Conservation (phyloP, 768 basidiomycete species). For the Steccherinum ochraceum region DNA sequence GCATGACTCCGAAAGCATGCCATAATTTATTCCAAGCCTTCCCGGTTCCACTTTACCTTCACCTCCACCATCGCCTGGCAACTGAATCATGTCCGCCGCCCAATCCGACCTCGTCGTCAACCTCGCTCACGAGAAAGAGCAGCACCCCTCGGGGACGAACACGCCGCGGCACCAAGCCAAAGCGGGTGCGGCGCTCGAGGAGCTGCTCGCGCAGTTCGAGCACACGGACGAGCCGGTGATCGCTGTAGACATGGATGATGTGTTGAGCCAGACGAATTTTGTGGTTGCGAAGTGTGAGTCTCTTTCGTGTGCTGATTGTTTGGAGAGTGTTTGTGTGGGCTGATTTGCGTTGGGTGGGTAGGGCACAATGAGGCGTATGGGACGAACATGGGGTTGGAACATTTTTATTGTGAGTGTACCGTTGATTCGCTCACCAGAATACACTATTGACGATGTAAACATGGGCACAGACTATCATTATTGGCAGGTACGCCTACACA, state of each 20-base stretch:
- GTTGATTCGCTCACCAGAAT: conserved; percentile 1
- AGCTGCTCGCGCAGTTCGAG: conserved; percentile 11
- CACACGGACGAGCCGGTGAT: conserved; percentile 33
- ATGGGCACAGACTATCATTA: conserved; percentile 55
- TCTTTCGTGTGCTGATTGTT: background rate
- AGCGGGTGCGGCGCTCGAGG: conserved; percentile 15
- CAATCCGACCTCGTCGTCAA: conserved; percentile 12
- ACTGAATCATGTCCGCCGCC: conserved; percentile 14
- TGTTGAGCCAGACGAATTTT: conserved; percentile 56
- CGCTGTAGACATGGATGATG: conserved; percentile 65
- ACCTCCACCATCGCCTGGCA: background rate
- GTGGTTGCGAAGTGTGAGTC: conserved; percentile 50
- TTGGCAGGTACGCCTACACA: conserved; percentile 52
- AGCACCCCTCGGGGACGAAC: conserved; percentile 5
- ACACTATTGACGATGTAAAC: too few relatives aligned
- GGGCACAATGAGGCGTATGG: conserved; percentile 64
- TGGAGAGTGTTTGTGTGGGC: background rate
- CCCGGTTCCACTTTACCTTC: background rate
- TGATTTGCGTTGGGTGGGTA: conserved; percentile 18
- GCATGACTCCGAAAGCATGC: background rate
- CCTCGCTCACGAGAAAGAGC: conserved; percentile 4
- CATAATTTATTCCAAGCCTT: too few relatives aligned
- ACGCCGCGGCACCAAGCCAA: conserved; percentile 12
- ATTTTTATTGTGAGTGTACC: conserved; percentile 52
- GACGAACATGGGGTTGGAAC: conserved; percentile 46